Evolutionary conservation across 352 stramenopile species (phyloP), one percentile per base, ranked within the genome.

Genomic region (Phytopythium vexans): DNA sequence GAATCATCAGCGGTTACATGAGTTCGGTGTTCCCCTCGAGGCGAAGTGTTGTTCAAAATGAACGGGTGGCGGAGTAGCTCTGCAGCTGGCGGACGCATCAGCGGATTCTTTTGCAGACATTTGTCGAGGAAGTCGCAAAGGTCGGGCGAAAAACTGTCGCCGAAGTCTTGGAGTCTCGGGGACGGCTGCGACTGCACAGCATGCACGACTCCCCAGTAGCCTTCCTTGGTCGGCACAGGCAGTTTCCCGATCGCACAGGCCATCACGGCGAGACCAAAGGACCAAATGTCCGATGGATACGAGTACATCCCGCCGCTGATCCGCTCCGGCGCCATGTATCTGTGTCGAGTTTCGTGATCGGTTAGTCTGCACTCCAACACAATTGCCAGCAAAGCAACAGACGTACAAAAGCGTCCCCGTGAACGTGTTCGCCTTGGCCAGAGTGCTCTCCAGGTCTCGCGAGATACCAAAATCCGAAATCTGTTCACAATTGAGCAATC

Each of bases 311-410:
- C 80, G n/a, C 88, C 88, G 40, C 83, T 93, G 53, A 98, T 97
- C 4, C 93, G 76, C 74, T 98, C 92, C 1, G 92, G 92, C 0
- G 86, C 86, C 92, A 98, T 98, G 64, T 98, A 97, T 12, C 75
- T 86, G 32, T 48, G 15, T 4, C 9, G 4, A 46, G 21, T 27
- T 27, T 27, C 21, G 21, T 27, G 1, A 27, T 27, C 16, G 39
- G 42, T 64, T 31, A 57, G 42, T 11, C 45, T 12, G 53, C 6
- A 46, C 8, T 21, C 15, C 1, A 10, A 32, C 39, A 49, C 31
- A 52, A 42, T 27, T 27, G 21, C 21, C 21, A 27, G 21, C 27
- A n/a, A 36, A 15, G 6, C 36, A 52, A 41, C 9, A 37, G 8
- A 68, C 70, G 60, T 81, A 98, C 56, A 94, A 58, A 16, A 95